Evolutionary conservation across 2,329 filamentous ascomycete genomes (phyloP).

Genomic region (Xylariaceae sp.): DNA sequence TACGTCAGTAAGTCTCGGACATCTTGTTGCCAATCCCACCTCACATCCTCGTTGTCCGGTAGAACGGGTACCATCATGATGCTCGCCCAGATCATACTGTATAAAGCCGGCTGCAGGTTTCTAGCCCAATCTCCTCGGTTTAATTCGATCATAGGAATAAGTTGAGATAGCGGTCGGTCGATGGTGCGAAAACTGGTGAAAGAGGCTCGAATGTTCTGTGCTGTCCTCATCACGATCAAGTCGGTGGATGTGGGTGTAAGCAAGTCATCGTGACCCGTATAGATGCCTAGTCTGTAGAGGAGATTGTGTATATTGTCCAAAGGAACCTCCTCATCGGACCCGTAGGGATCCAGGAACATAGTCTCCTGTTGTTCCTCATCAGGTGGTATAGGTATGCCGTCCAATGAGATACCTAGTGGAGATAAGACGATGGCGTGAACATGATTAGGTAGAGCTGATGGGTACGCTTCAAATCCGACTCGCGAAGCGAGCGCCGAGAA

Average conservation of each 20-base stretch:
- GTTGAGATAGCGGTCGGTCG: constrained; percentile 38
- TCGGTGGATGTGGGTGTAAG: constrained; percentile 62
- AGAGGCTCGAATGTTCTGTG: constrained; percentile 77
- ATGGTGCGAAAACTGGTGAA: constrained; percentile 48
- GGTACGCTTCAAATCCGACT: constrained; percentile 72
- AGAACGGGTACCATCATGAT: constrained; percentile 51
- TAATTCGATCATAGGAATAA: constrained; percentile 36
- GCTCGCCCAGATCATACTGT: constrained; percentile 71
- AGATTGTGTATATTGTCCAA: constrained; percentile 56
- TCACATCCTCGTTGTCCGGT: constrained; percentile 37
- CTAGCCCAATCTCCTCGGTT: constrained; percentile 52
- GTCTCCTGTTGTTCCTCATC: constrained; percentile 45
- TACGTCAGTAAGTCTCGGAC: constrained; percentile 64
- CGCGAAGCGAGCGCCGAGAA: constrained; percentile 77
- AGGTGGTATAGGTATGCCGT: constrained; percentile 42
- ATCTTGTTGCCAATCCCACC: constrained; percentile 56
- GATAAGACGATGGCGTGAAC: constrained; percentile 77
- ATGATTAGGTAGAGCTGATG: constrained; percentile 80
- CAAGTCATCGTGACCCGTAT: constrained; percentile 46
- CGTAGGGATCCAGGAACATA: constrained; percentile 86
- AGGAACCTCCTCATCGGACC: constrained; percentile 64
- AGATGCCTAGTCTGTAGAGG: constrained; percentile 50
- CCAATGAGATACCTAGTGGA: constrained; percentile 56
- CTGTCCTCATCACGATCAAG: constrained; percentile 71
- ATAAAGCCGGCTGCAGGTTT: constrained; percentile 59